These are phyloP conservation scores for Yamadazyma tumulicola DNA, from an alignment of 805 yeast species.

Conservation along the genomic window DNA sequence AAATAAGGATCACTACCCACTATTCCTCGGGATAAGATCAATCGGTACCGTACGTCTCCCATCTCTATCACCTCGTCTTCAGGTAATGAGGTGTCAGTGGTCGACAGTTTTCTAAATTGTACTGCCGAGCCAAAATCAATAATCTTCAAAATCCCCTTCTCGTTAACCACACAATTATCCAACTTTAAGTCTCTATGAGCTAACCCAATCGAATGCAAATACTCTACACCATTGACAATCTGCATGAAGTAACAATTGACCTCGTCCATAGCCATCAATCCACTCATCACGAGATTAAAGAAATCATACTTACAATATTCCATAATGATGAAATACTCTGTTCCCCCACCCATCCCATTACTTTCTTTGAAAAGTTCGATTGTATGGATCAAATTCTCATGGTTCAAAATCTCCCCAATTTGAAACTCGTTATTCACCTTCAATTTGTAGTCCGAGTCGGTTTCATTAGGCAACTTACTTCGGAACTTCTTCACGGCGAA, in stretches of 20 bases:
- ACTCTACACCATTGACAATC: conserved; percentile 67
- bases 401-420: conserved; percentile 69
- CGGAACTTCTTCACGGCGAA: conserved; percentile 89
- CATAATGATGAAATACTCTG: conserved; percentile 70
- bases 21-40: conserved; percentile 68
- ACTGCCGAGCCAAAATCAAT: conserved; percentile 95
- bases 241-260: conserved; percentile 81
- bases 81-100: neutral
- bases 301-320: conserved; percentile 91
- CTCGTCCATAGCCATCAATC: conserved; percentile 67
- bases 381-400: conserved; percentile 78
- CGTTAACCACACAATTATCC: conserved; percentile 86
- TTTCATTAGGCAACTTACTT: conserved; percentile 57
- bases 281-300: conserved; percentile 90
- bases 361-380: conserved; percentile 74
- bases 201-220: conserved; percentile 76
- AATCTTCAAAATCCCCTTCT: conserved; percentile 72
- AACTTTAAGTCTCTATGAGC: conserved; percentile 92
- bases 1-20: conserved; percentile 96
- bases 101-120: conserved; percentile 60
- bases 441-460: conserved; percentile 64
- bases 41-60: conserved; percentile 46
- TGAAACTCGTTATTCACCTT: conserved; percentile 81
- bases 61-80: conserved; percentile 9
- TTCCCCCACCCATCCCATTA: conserved; percentile 16